Base-by-base conservation (phyloP, 805 yeast genomes). In the Lachancea kluyveri region DNA sequence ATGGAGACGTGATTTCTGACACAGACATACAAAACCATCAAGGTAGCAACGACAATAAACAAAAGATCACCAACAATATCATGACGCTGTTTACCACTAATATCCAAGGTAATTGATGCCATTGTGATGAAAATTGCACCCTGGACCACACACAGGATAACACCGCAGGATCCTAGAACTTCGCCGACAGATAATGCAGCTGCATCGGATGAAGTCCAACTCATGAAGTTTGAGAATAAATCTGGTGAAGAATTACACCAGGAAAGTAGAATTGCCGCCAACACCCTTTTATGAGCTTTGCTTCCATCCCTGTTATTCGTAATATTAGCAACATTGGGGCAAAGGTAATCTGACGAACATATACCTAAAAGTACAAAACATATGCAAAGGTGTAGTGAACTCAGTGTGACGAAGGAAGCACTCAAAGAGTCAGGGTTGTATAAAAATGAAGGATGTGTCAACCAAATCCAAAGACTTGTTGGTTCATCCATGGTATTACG, bases 201-300 rank as follows among this genome's bases (percentile, higher is more conserved):
- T 4, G 51, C 45, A 14, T 42, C 41, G 6, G 46, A 34, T 4
- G 44, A 34, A 7, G 56, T 50, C 64, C 64, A 58, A 36, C 59
- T 54, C 39, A 58, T 45, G 21, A 58, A 43, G 37, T 56, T 57
- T 8, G 64, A 56, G 27, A 58, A 52, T 4, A 58, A 33, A 42
- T 58, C 64, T 3, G 64, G 64, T 1, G 64, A 52, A 3, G 60
- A 57, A 26, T 58, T 58, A 33, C 64, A 58, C 59, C 60, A 57
- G 10, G 64, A 53, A 28, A 58, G 32, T 22, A 58, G 28, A 9
- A 58, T 46, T 1, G 59, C 58, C 41, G 54, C 43, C 9, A 56
- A 17, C 3, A 48, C 45, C 8, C 58, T 57, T 1, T 39, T 39
- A 30, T 14, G 24, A 22, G 35, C 16, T 20, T 16, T 23, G 28